A percentile compares a stretch with the other conserved stretches of the same genome.
phyloP scores from a whole-genome alignment of 148 eudicot species.

The Rhododendron griersonianum region DNA sequence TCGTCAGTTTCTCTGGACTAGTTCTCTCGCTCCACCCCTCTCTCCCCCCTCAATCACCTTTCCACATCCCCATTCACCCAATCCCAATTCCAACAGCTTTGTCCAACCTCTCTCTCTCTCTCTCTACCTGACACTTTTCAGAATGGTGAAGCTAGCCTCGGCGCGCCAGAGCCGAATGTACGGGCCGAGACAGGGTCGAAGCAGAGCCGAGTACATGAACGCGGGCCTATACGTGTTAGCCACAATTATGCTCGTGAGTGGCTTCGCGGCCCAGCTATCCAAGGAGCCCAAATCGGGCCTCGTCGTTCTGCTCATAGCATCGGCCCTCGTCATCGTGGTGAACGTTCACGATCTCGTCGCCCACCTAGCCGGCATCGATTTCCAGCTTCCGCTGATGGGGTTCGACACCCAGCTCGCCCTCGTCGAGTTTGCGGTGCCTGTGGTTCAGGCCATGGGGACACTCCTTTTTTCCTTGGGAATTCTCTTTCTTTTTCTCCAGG shows the following conservation, averaged over 20 bases:
- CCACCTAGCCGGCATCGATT: conserved; percentile 69
- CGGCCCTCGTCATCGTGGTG: conserved; percentile 29
- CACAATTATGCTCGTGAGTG: conserved; percentile 42
- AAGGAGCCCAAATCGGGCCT: conserved; percentile 60
- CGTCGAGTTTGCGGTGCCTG: conserved; percentile 70
- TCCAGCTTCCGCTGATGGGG: conserved; percentile 36
- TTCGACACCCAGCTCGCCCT: conserved; percentile 61
- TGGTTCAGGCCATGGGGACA: conserved; percentile 39
- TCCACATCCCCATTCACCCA: background rate
- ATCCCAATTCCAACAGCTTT: background rate
- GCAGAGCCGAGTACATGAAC: conserved; percentile 64
- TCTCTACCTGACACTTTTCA: background rate
- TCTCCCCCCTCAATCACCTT: background rate
- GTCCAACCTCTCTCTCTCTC: background rate
- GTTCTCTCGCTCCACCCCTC: background rate
- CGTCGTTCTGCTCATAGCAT: conserved; percentile 44
- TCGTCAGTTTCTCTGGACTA: background rate
- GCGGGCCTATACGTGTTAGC: conserved; percentile 72
- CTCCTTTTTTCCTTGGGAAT: conserved; percentile 34
- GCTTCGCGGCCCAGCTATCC: conserved; percentile 56
- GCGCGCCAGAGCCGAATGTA: conserved; percentile 68
- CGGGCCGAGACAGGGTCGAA: conserved; percentile 49
- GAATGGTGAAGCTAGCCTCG: conserved; percentile 84
- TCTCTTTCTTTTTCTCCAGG: conserved; percentile 43
- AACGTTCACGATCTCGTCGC: conserved; percentile 73